Percentiles rank a stretch among this genome's conserved stretches.
Conservation (phyloP, 768 basidiomycete species). For the Podaxis rugospora region DNA sequence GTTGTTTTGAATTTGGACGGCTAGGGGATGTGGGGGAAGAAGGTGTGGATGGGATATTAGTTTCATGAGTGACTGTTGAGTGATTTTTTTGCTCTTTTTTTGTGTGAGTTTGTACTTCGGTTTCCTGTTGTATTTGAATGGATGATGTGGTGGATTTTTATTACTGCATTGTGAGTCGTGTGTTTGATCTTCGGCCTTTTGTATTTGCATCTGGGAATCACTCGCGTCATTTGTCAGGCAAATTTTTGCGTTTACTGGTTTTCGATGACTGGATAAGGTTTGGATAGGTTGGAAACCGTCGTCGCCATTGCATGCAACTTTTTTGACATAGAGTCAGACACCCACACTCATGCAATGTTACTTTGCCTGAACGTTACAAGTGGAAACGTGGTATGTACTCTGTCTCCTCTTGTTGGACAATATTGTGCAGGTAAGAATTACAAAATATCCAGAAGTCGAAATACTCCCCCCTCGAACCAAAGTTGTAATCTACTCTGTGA, state of each 20-base stretch:
- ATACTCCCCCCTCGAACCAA: neutral
- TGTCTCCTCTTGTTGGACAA: no score
- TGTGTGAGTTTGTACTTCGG: neutral
- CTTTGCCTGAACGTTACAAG: no score
- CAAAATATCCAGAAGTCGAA: neutral
- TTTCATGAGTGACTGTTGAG: neutral
- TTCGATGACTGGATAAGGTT: no score
- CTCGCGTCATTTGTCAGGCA: no score
- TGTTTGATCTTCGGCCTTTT: constrained; percentile 1
- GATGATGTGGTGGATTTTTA: neutral
- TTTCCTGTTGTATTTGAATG: neutral
- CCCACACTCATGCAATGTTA: no score
- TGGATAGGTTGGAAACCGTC: no score
- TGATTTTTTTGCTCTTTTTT: neutral
- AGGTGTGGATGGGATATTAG: neutral
- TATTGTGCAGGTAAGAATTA: no score
- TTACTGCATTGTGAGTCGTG: neutral
- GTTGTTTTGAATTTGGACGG: constrained; percentile 45
- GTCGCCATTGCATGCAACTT: no score
- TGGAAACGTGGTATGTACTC: no score
- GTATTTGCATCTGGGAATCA: no score
- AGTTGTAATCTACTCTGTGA: neutral
- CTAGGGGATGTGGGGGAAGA: neutral
- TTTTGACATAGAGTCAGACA: no score
- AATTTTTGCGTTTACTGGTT: no score